These are phyloP conservation scores for Moesziomyces globuligerus DNA, from an alignment of 1,284 basidiomycete species.

Conservation along the genomic window DNA sequence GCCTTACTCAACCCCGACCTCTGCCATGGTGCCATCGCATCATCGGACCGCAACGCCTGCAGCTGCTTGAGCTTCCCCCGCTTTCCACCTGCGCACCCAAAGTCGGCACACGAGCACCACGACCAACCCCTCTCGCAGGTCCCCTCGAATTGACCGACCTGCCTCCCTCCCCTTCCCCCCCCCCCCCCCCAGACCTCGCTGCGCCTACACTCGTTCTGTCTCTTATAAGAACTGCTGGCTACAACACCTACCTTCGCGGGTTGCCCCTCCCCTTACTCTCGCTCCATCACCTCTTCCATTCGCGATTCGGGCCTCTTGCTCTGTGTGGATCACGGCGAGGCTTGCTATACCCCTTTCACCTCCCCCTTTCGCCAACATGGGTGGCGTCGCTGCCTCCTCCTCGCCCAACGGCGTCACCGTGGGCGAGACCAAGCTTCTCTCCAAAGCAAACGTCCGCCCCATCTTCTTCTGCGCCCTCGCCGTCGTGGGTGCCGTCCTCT, in stretches of 20 bases:
- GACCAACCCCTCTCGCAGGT: no score
- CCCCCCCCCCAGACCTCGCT: no score
- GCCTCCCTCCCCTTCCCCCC: background rate
- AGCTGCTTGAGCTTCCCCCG: constrained; percentile 5
- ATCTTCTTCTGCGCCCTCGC: constrained; percentile 65
- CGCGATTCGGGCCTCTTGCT: background rate
- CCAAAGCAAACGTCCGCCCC: constrained; percentile 63
- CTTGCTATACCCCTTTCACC: background rate
- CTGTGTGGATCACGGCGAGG: background rate
- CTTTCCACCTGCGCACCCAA: constrained; percentile 3
- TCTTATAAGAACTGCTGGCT: background rate
- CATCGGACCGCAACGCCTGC: constrained; percentile 11
- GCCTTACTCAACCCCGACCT: background rate
- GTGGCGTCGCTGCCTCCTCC: constrained; percentile 20
- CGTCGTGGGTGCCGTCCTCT: constrained; percentile 65
- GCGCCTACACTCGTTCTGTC: background rate
- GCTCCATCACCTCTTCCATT: background rate
- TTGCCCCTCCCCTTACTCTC: background rate
- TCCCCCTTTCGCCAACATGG: constrained; percentile 13
- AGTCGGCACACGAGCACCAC: no score
- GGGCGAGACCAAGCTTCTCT: constrained; percentile 55
- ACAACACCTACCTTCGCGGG: no score
- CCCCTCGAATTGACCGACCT: background rate
- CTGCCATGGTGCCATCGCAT: constrained; percentile 9
- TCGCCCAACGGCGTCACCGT: constrained; percentile 36